Evolutionary conservation across 2,329 filamentous ascomycete genomes (phyloP), one percentile per base, ranked within the genome.

Genomic region (Alternaria novae-zelandiae): DNA sequence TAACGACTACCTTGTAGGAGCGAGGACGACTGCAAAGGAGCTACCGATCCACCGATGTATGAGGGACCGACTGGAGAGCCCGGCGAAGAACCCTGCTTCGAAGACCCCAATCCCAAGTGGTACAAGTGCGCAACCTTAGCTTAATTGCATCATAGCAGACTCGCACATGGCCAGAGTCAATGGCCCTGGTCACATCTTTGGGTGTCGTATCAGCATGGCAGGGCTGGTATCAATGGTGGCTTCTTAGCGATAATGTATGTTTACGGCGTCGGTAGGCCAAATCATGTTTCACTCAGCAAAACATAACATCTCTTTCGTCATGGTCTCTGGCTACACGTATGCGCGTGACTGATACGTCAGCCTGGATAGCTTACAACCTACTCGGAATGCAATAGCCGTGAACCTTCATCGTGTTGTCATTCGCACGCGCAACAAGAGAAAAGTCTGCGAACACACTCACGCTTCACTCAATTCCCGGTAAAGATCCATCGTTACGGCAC

Each of bases 71-170:
- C 44, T 41, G 56, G 65, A 5, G 50, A 54, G 10, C 46, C 57
- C 4, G 67, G 67, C 47, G 26, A 53, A 9, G 63, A 64, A 12
- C 56, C 63, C 2, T 36, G 50, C 6, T 70, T 70, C 32, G 54
- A 49, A 12, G 51, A 64, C 3, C 65, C 67, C 4, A 65, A 28
- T 43, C 67, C 67, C 11, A 63, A 62, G 41, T 68, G 65, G 67
- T 70, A 70, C 47, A 63, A 45, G 36, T 70, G 67, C 15, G 60
- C 45, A 4, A 59, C 47, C 1, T 9, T 26, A 5, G 50, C 15
- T 13, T 63, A 11, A 47, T 12, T 3, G 7, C 20, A 21, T 53
- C 5, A 41, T 12, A 4, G 13, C 15, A 12, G 11, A 13, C 6
- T 44, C 3, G 36, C 2, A 26, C 3, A 2, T 1, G 23, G 3